phyloP scores from a whole-genome alignment of 495 filamentous ascomycete species.

The Lentithecium fluviatile region DNA sequence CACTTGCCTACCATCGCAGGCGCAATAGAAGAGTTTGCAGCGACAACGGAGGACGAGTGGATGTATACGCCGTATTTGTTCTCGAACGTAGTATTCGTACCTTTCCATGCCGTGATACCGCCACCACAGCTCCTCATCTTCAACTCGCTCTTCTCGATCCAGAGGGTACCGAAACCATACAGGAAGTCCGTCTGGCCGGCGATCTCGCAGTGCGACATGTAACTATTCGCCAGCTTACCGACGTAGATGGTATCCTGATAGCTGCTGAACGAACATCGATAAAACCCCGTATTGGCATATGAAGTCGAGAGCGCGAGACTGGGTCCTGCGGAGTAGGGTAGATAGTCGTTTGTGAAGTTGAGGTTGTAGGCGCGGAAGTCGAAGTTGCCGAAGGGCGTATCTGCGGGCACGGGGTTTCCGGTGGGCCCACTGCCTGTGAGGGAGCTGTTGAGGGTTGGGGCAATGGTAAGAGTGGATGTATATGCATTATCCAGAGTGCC shows the following conservation, averaged over 20 bases:
- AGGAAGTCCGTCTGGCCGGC: conserved; percentile 60
- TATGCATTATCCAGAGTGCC: conserved; percentile 56
- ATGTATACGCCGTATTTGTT: conserved; percentile 67
- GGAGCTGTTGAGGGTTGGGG: conserved; percentile 57
- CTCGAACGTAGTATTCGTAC: conserved; percentile 59
- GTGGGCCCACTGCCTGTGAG: conserved; percentile 57
- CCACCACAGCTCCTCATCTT: conserved; percentile 57
- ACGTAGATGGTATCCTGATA: conserved; percentile 65
- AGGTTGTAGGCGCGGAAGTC: conserved; percentile 62
- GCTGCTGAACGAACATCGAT: conserved; percentile 56
- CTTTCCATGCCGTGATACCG: conserved; percentile 66
- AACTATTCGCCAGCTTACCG: conserved; percentile 60
- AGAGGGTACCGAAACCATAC: conserved; percentile 37
- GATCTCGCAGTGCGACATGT: conserved; percentile 54
- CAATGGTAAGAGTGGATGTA: conserved; percentile 55
- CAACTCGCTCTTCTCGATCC: conserved; percentile 43
- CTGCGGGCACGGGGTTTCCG: conserved; percentile 55
- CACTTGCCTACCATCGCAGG: conserved; percentile 52
- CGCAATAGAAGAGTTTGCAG: conserved; percentile 49
- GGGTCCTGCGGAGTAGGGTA: conserved; percentile 53
- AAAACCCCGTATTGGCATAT: conserved; percentile 60
- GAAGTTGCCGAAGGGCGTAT: conserved; percentile 57
- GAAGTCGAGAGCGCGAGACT: conserved; percentile 56
- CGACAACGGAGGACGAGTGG: conserved; percentile 49
- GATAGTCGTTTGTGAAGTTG: conserved; percentile 58